A percentile compares a stretch with the other conserved stretches of the same genome.
These are phyloP conservation scores for Aspergillus hancockii DNA, from an alignment of 495 filamentous ascomycete species.

Conservation along the genomic window DNA sequence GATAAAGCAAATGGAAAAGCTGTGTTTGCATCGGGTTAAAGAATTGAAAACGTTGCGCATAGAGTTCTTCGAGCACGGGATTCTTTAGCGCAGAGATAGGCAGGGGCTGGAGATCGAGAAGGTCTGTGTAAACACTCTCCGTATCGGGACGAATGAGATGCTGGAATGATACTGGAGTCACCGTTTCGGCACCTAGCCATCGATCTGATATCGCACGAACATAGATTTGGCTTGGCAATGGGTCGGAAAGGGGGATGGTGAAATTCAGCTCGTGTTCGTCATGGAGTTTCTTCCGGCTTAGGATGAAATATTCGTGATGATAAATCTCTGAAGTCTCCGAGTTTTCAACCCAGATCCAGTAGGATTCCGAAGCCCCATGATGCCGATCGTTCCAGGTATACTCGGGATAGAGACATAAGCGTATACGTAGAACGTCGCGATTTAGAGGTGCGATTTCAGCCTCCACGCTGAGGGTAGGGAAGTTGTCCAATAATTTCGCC, in stretches of 20 bases:
- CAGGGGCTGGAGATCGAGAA: constrained; percentile 88
- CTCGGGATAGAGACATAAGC: constrained; percentile 80
- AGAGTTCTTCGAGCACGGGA: constrained; percentile 81
- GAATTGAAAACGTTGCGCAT: constrained; percentile 82
- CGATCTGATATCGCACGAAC: constrained; percentile 90
- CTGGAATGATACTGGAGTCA: constrained; percentile 93
- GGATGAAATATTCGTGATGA: constrained; percentile 95
- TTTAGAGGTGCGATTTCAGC: constrained; percentile 95
- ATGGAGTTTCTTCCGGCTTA: constrained; percentile 82
- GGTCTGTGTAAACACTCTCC: constrained; percentile 93
- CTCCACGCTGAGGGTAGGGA: constrained; percentile 87
- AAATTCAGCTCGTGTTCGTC: constrained; percentile 97
- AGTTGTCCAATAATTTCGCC: constrained; percentile 79
- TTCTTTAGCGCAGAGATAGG: constrained; percentile 88
- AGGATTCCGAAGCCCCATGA: constrained; percentile 91
- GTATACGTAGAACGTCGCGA: constrained; percentile 86
- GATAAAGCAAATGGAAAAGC: constrained; percentile 93
- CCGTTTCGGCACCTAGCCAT: constrained; percentile 97
- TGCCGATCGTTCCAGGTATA: constrained; percentile 96
- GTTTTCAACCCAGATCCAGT: constrained; percentile 99
- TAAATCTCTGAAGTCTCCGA: constrained; percentile 98
- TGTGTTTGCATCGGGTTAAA: constrained; percentile 99
- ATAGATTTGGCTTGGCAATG: constrained; percentile 92
- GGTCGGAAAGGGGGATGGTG: constrained; percentile 92
- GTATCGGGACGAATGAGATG: constrained; percentile 97